A percentile compares a stretch with the other conserved stretches of the same genome.
Conservation (phyloP, 257 asterid genomes). For the Nemophila menziesii region DNA sequence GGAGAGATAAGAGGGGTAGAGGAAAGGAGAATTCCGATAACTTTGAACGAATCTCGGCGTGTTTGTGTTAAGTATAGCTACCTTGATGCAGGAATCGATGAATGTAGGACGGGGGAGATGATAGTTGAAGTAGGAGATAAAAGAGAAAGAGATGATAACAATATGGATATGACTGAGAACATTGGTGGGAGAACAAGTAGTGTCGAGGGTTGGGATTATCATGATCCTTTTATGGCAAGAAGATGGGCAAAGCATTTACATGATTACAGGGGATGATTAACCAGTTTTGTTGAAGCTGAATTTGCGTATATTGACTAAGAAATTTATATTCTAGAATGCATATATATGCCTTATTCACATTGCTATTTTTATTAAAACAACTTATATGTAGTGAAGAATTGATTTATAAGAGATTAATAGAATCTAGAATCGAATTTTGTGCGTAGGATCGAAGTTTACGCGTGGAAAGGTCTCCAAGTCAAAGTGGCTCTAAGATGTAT, state of each 20-base stretch:
- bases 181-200: constrained; percentile 56
- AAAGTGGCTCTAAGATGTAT: too few relatives aligned
- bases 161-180: constrained; percentile 12
- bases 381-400: too few relatives aligned
- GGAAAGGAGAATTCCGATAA: constrained; percentile 63
- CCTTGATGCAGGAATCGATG: constrained; percentile 46
- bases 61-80: constrained; percentile 60
- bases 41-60: constrained; percentile 28
- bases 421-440: too few relatives aligned
- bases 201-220: constrained; percentile 74
- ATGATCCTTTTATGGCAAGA: constrained; percentile 86
- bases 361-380: too few relatives aligned
- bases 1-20: constrained; percentile 78
- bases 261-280: constrained; percentile 33
- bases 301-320: too few relatives aligned
- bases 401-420: too few relatives aligned
- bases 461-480: too few relatives aligned
- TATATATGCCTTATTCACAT: too few relatives aligned
- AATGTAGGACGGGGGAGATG: constrained; percentile 39
- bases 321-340: too few relatives aligned
- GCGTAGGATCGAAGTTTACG: too few relatives aligned
- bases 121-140: constrained; percentile 33
- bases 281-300: neutral
- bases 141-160: constrained; percentile 27
- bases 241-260: constrained; percentile 97